A percentile compares a stretch with the other conserved stretches of the same genome.
phyloP scores from a whole-genome alignment of 2,329 filamentous ascomycete species.

The Penicillium corylophilum region DNA sequence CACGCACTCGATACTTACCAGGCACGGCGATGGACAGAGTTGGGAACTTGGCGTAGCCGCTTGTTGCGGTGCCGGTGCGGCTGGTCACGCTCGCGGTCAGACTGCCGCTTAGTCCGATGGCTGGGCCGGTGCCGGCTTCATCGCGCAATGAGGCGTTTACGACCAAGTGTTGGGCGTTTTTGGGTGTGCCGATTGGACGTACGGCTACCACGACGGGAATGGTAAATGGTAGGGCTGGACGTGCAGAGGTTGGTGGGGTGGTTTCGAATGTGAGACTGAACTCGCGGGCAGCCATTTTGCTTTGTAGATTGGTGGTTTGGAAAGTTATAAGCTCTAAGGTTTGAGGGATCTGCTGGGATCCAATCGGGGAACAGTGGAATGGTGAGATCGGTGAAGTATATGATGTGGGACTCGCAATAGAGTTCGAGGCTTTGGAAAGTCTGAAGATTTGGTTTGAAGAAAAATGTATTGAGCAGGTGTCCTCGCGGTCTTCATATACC shows the following conservation, averaged over 20 bases:
- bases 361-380: constrained; percentile 1
- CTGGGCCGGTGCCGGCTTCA: constrained; percentile 23
- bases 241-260: constrained; percentile 26
- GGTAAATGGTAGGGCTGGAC: constrained; percentile 29
- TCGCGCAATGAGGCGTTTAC: constrained; percentile 29
- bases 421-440: background rate
- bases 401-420: constrained; percentile 3
- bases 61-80: constrained; percentile 28
- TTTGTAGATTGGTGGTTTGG: background rate
- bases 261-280: constrained; percentile 33
- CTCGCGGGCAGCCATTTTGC: constrained; percentile 24
- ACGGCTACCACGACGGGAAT: constrained; percentile 33
- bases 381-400: constrained; percentile 3
- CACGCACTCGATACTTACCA: constrained; percentile 31
- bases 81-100: constrained; percentile 36
- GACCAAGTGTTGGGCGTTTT: constrained; percentile 28
- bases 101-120: constrained; percentile 25
- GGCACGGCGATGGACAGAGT: constrained; percentile 28
- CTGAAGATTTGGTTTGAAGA: background rate
- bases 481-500: constrained; percentile 23
- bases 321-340: background rate
- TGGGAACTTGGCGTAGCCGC: constrained; percentile 31
- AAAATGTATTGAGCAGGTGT: constrained; percentile 1
- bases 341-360: background rate
- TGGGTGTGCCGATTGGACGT: constrained; percentile 27